Evolutionary conservation across 495 filamentous ascomycete species (phyloP).

Genomic region (Darksidea phi): DNA sequence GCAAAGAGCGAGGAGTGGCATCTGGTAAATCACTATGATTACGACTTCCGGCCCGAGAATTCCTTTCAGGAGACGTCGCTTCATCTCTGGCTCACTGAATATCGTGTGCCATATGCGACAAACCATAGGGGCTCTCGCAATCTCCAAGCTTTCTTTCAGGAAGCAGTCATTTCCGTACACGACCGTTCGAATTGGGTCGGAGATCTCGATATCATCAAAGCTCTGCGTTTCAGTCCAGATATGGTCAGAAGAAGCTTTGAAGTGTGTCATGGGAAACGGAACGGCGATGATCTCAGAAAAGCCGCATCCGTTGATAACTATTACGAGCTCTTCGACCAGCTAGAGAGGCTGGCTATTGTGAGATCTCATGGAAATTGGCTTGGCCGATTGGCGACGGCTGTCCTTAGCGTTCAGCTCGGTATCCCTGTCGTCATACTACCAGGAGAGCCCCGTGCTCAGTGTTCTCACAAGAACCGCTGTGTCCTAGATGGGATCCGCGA

Average conservation of each 20-base stretch:
- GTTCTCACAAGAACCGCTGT: background rate
- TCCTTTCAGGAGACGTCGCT: background rate
- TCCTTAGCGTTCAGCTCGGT: background rate
- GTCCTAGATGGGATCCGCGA: background rate
- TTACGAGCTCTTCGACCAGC: background rate
- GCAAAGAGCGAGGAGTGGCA: background rate
- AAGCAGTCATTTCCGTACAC: background rate
- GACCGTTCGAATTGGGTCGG: background rate
- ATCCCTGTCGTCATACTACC: background rate
- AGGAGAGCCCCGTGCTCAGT: background rate
- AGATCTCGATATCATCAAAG: background rate
- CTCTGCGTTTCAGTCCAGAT: background rate
- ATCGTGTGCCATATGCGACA: background rate
- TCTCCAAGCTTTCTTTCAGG: background rate
- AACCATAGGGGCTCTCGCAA: background rate
- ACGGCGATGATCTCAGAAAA: background rate
- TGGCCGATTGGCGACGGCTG: background rate
- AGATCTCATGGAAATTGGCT: background rate
- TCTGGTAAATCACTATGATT: background rate
- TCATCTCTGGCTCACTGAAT: background rate
- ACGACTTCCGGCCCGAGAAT: background rate
- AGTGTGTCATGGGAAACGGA: background rate
- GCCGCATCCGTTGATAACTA: background rate
- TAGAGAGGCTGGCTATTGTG: background rate
- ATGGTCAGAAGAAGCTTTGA: background rate